Conservation (phyloP, 1,139 yeast species). For the Suhomyces anneliseae region DNA sequence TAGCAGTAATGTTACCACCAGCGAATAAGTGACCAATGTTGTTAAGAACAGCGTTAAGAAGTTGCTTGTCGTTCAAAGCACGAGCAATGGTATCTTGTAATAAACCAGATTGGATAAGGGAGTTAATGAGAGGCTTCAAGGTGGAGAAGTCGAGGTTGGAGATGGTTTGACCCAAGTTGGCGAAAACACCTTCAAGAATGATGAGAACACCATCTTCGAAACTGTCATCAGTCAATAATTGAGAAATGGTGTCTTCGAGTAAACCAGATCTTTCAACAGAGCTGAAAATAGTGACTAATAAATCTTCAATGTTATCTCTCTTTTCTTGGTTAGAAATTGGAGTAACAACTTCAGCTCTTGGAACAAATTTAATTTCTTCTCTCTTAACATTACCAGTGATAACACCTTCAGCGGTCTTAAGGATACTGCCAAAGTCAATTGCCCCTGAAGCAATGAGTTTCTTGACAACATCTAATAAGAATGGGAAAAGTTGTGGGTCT, state of each 20-base stretch:
- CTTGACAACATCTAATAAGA: conserved; percentile 24
- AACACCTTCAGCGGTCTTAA: conserved; percentile 18
- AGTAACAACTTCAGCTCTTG: background rate
- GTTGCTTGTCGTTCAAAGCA: conserved; percentile 28
- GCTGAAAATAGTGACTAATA: conserved; percentile 32
- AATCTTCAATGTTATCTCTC: conserved; percentile 37
- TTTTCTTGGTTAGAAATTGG: conserved; percentile 9
- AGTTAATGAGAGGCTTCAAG: conserved; percentile 23
- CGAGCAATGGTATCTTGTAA: conserved; percentile 25
- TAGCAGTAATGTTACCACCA: conserved; percentile 12
- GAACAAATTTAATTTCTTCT: conserved; percentile 3
- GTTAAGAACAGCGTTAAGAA: conserved; percentile 24
- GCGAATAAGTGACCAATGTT: conserved; percentile 23
- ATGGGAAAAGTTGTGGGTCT: conserved; percentile 30
- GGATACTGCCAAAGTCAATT: conserved; percentile 19
- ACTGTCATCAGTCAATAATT: conserved; percentile 27
- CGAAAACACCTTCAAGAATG: conserved; percentile 27
- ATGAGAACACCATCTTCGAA: conserved; percentile 31
- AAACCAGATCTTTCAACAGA: conserved; percentile 33
- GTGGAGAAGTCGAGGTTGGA: conserved; percentile 15
- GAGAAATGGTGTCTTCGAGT: conserved; percentile 26
- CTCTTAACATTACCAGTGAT: conserved; percentile 5
- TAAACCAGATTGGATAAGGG: conserved; percentile 29
- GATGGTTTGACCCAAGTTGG: conserved; percentile 21
- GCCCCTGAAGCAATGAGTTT: conserved; percentile 23